A percentile compares a stretch with the other conserved stretches of the same genome.
These are phyloP conservation scores for Ophiorrhiza pumila DNA, from an alignment of 257 asterid species.

Conservation along the genomic window DNA sequence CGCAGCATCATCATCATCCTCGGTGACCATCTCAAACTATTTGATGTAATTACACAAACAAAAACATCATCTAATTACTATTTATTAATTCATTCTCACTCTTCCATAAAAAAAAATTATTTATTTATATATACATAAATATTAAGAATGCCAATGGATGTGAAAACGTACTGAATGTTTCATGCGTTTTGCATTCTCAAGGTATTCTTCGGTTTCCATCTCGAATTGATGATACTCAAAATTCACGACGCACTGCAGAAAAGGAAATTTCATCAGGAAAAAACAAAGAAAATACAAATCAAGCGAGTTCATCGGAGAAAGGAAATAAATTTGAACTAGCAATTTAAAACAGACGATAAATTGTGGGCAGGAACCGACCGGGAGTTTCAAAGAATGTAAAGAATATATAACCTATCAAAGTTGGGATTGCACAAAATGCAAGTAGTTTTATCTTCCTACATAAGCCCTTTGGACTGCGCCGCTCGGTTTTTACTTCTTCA, in stretches of 20 bases:
- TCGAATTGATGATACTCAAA: too few relatives aligned
- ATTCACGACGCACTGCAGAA: conserved; percentile 7
- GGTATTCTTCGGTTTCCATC: conserved; percentile 47
- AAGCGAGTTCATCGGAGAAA: background rate
- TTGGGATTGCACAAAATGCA: too few relatives aligned
- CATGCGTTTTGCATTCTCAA: conserved; percentile 47
- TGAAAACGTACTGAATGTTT: conserved; percentile 51
- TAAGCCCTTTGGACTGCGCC: too few relatives aligned
- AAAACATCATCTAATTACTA: background rate
- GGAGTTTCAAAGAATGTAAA: too few relatives aligned
- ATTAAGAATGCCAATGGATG: conserved; percentile 18
- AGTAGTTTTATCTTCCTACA: too few relatives aligned
- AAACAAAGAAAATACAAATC: background rate
- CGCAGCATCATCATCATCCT: conserved; percentile 31
- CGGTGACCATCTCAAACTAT: conserved; percentile 39
- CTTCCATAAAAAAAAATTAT: background rate
- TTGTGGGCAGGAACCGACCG: background rate
- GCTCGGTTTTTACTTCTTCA: too few relatives aligned
- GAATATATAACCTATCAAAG: too few relatives aligned
- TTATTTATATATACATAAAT: background rate
- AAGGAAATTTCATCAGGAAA: background rate
- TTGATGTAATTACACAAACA: conserved; percentile 2
- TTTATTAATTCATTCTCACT: background rate
- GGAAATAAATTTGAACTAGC: background rate
- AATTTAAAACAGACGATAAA: background rate